Percentiles rank a stretch among this genome's conserved stretches.
phyloP scores from a whole-genome alignment of 495 filamentous ascomycete species.

The Durotheca rogersii region DNA sequence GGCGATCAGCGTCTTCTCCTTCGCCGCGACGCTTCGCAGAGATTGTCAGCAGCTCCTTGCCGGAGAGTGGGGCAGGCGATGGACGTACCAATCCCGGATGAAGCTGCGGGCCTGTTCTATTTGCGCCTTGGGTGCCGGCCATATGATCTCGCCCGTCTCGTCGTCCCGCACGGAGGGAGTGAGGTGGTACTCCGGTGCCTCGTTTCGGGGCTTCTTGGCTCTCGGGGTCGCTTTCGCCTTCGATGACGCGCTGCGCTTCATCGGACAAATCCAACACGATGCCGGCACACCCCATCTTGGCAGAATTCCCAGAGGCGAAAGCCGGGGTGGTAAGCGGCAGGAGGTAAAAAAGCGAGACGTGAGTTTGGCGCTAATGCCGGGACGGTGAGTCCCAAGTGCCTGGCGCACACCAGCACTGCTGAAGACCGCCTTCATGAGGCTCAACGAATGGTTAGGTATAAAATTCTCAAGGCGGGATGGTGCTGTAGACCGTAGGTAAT shows the following conservation, averaged over 20 bases:
- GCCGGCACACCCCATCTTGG: too few relatives aligned
- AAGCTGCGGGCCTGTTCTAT: constrained; percentile 49
- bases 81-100: constrained; percentile 56
- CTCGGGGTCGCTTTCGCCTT: constrained; percentile 17
- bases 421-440: constrained; percentile 11
- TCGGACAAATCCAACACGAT: not conserved
- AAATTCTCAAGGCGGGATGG: not conserved
- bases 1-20: constrained; percentile 48
- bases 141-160: constrained; percentile 46
- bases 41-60: too few relatives aligned
- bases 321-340: too few relatives aligned
- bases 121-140: constrained; percentile 54
- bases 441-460: not conserved
- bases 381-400: not conserved
- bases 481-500: too few relatives aligned
- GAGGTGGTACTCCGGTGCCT: constrained; percentile 44
- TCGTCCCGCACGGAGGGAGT: constrained; percentile 41
- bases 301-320: too few relatives aligned
- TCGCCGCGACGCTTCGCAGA: constrained; percentile 26
- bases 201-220: constrained; percentile 24
- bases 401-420: constrained; percentile 1
- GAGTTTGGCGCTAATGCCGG: not conserved
- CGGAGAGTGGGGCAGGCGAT: too few relatives aligned
- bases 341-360: not conserved
- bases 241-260: constrained; percentile 33